Conservation (phyloP, 768 basidiomycete species). For the Calocybe gangraenosa region DNA sequence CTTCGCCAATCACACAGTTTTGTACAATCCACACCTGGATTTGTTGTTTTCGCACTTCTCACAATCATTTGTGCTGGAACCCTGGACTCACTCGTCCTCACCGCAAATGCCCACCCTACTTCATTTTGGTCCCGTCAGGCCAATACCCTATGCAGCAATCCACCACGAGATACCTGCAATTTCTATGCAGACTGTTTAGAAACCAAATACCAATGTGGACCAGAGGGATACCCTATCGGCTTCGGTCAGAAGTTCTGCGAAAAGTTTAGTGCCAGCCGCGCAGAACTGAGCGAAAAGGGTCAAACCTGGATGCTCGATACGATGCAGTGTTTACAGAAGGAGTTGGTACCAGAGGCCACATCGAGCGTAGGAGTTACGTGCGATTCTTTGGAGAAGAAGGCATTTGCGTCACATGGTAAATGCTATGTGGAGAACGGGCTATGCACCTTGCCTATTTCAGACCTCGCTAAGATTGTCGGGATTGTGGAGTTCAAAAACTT, state of each 20-base stretch:
- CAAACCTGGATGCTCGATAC: constrained; percentile 40
- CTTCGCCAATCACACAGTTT: background rate
- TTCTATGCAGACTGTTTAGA: constrained; percentile 46
- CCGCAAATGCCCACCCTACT: background rate
- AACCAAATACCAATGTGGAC: constrained; percentile 39
- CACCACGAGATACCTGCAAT: constrained; percentile 33
- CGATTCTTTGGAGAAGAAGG: constrained; percentile 27
- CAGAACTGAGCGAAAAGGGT: constrained; percentile 26
- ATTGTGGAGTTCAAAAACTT: constrained; percentile 31
- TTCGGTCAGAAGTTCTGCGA: constrained; percentile 37
- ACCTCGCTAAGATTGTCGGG: constrained; percentile 33
- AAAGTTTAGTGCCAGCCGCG: constrained; percentile 29
- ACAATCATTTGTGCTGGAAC: background rate
- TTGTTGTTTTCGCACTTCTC: background rate
- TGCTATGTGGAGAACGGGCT: constrained; percentile 41
- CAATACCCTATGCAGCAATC: constrained; percentile 20
- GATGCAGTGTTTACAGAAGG: constrained; percentile 42
- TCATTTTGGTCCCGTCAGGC: background rate
- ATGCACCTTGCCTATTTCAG: constrained; percentile 29
- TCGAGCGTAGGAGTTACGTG: constrained; percentile 24
- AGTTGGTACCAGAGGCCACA: constrained; percentile 32
- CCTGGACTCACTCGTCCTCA: background rate
- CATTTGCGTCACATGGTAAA: constrained; percentile 36
- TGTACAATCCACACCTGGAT: background rate
- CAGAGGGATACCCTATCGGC: constrained; percentile 37